Percentiles rank a stretch among this genome's conserved stretches.
Conservation (phyloP, 108 stramenopile genomes). For the Nitzschia sp. region DNA sequence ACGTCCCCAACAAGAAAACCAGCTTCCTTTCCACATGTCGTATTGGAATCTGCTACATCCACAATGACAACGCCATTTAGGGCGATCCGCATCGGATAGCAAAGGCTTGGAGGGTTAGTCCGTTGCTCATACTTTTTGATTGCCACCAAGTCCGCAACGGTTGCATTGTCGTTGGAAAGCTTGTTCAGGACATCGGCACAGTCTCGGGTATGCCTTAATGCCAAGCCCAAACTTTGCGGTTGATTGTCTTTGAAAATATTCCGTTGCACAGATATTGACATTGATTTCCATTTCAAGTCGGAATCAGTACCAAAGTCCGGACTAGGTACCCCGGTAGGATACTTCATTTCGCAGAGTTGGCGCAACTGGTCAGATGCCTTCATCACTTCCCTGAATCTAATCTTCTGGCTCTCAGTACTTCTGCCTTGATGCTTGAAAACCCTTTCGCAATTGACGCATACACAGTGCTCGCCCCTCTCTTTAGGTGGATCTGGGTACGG, state of each 20-base stretch:
- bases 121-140: not conserved
- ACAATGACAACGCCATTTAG: constrained; percentile 9
- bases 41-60: not conserved
- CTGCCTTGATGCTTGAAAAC: constrained; percentile 13
- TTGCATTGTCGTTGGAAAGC: constrained; percentile 3
- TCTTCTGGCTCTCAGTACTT: not conserved
- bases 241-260: not conserved
- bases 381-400: constrained; percentile 8
- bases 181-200: constrained; percentile 12
- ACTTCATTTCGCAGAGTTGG: constrained; percentile 8
- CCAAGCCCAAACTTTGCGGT: constrained; percentile 9
- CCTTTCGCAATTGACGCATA: constrained; percentile 28
- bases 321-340: not conserved
- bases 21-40: constrained; percentile 13
- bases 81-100: constrained; percentile 1
- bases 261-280: constrained; percentile 14
- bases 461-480: constrained; percentile 3
- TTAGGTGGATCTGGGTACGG: constrained; percentile 24
- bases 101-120: not conserved
- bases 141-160: constrained; percentile 13
- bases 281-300: not conserved
- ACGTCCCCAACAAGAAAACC: constrained; percentile 32
- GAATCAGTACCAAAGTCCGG: constrained; percentile 21
- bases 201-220: constrained; percentile 11
- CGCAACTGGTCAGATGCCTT: constrained; percentile 5